Conservation (phyloP, 108 stramenopile species). For the Pseudonitzschia pungens region DNA sequence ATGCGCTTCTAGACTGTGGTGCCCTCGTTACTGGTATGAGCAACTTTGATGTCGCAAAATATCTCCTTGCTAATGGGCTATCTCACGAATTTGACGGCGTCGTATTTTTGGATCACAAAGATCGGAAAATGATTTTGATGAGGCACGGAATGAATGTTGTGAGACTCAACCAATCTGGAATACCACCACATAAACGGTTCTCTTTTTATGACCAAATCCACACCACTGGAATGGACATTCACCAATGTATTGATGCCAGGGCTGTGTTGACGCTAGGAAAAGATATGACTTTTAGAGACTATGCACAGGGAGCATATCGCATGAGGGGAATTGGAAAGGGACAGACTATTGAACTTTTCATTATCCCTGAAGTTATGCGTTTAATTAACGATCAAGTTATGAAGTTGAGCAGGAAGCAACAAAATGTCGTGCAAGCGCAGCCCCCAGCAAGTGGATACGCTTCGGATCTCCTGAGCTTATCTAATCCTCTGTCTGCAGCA, state of each 20-base stretch:
- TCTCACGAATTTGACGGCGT: slow-evolving; percentile 86
- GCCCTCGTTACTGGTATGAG: slow-evolving; percentile 95
- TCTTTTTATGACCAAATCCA: slow-evolving; percentile 97
- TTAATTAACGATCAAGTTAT: slow-evolving; percentile 70
- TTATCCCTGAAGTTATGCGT: slow-evolving; percentile 90
- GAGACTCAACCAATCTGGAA: slow-evolving; percentile 83
- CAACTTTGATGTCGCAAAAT: slow-evolving; percentile 94
- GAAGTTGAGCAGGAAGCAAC: slow-evolving; percentile 44
- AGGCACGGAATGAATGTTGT: slow-evolving; percentile 83
- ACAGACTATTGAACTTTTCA: slow-evolving; percentile 88
- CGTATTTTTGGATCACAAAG: slow-evolving; percentile 92
- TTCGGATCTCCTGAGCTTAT: slow-evolving; percentile 57
- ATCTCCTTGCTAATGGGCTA: slow-evolving; percentile 76
- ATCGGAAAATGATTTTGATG: slow-evolving; percentile 93
- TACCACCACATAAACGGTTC: slow-evolving; percentile 85
- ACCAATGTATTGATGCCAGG: slow-evolving; percentile 89
- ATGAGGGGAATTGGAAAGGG: slow-evolving; percentile 97
- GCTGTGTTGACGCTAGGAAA: slow-evolving; percentile 94
- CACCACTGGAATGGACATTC: slow-evolving; percentile 98
- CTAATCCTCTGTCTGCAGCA: slow-evolving; percentile 34
- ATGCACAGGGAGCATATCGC: slow-evolving; percentile 95
- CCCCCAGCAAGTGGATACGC: slow-evolving; percentile 38
- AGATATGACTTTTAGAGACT: slow-evolving; percentile 97
- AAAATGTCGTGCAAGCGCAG: slow-evolving; percentile 27
- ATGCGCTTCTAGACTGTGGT: slow-evolving; percentile 94